These are phyloP conservation scores for Penicillium subrubescens DNA, from an alignment of 495 filamentous ascomycete genomes.

Conservation along the genomic window DNA sequence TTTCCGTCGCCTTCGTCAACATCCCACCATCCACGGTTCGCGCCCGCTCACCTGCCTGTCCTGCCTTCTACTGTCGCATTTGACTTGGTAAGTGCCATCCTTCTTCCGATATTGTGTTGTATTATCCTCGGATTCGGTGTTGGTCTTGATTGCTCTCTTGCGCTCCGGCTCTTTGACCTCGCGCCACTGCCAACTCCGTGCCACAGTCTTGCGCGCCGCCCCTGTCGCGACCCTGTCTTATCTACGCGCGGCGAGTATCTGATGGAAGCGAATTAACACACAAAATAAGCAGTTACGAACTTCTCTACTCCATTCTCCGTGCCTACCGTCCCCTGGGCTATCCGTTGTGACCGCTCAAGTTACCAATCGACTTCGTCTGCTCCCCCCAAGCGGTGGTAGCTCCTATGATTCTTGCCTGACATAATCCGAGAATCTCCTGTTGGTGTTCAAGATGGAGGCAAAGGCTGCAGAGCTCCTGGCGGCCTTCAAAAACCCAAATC, in stretches of 20 bases:
- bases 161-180: background rate
- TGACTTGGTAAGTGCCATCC: conserved; percentile 12
- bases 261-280: background rate
- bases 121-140: background rate
- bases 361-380: conserved; percentile 8
- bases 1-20: conserved; percentile 26
- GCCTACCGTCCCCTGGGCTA: background rate
- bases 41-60: conserved; percentile 5
- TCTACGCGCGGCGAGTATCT: background rate
- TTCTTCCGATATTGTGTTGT: background rate
- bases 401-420: conserved; percentile 24
- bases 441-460: conserved; percentile 39
- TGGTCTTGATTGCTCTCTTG: background rate
- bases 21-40: conserved; percentile 27
- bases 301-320: background rate
- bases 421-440: conserved; percentile 11
- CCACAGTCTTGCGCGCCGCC: background rate
- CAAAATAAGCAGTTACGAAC: background rate
- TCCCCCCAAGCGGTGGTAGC: conserved; percentile 8
- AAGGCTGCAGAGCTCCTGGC: conserved; percentile 60
- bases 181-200: background rate
- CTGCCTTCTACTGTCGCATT: background rate
- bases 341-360: background rate
- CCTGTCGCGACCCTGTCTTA: background rate
- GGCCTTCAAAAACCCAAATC: conserved; percentile 66